A percentile compares a stretch with the other conserved stretches of the same genome.
These are phyloP conservation scores for Aspergillus cavernicola DNA, from an alignment of 495 filamentous ascomycete species.

Conservation along the genomic window DNA sequence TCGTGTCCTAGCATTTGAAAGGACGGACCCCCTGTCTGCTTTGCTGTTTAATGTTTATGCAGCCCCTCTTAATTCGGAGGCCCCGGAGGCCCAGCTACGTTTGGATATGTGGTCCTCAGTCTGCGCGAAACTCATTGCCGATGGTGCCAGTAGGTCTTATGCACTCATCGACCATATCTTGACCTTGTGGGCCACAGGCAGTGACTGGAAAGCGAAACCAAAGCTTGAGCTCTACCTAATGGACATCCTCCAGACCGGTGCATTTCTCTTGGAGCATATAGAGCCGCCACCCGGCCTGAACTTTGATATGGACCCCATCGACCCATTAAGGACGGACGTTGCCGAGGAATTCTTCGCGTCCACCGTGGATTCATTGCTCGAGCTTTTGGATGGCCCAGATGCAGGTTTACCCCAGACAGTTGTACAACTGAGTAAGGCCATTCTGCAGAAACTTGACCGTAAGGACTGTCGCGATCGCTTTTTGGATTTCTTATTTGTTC, in stretches of 20 bases:
- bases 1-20: constrained; percentile 64
- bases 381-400: constrained; percentile 70
- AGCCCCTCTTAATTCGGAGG: constrained; percentile 61
- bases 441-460: constrained; percentile 70
- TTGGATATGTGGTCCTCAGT: constrained; percentile 83
- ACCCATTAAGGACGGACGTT: constrained; percentile 70
- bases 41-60: constrained; percentile 87
- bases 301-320: constrained; percentile 47
- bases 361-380: constrained; percentile 78
- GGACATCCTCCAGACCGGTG: constrained; percentile 87
- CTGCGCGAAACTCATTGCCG: constrained; percentile 67
- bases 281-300: constrained; percentile 41
- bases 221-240: constrained; percentile 92
- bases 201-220: constrained; percentile 82
- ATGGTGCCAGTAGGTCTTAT: constrained; percentile 40
- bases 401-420: constrained; percentile 83
- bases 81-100: constrained; percentile 73
- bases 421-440: constrained; percentile 75
- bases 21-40: constrained; percentile 80
- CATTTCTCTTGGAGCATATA: constrained; percentile 83
- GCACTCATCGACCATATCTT: constrained; percentile 49
- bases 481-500: constrained; percentile 74
- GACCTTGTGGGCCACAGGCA: constrained; percentile 79
- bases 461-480: constrained; percentile 66
- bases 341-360: constrained; percentile 87